These are phyloP conservation scores for Amanita molliuscula DNA, from an alignment of 768 basidiomycete genomes.

Conservation along the genomic window DNA sequence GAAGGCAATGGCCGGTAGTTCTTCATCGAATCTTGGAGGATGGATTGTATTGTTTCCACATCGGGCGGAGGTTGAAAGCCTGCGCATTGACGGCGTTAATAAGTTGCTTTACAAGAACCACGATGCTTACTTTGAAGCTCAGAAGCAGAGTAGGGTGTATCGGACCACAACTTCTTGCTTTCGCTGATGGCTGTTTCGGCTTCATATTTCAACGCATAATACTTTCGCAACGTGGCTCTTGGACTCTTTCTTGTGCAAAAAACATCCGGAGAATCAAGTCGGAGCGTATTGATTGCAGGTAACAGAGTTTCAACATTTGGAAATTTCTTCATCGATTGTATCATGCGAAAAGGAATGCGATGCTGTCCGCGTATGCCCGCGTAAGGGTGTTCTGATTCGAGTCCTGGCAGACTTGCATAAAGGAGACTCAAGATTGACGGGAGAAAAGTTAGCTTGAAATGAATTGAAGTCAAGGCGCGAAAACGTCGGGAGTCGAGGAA, in stretches of 20 bases:
- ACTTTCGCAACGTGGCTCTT: not conserved
- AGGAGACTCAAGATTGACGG: not conserved
- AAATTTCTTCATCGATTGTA: not conserved
- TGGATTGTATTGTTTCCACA: not conserved
- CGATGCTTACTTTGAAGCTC: not conserved
- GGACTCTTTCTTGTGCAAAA: not conserved
- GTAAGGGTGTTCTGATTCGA: not conserved
- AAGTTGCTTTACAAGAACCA: not conserved
- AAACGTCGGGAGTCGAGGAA: not conserved
- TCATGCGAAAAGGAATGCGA: not conserved
- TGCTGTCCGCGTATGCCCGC: not conserved
- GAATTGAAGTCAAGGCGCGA: not conserved
- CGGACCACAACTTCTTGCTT: constrained; percentile 5
- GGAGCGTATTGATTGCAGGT: not conserved
- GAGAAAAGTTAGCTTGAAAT: not conserved
- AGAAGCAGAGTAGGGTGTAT: constrained; percentile 1
- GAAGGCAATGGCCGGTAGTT: constrained; percentile 2
- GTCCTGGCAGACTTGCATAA: not conserved
- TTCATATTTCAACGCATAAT: not conserved
- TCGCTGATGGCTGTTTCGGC: not conserved
- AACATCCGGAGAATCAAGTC: not conserved
- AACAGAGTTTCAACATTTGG: not conserved
- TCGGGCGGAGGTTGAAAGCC: constrained; percentile 1
- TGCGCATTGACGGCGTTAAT: not conserved
- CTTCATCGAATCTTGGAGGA: constrained; percentile 2